phyloP scores from a whole-genome alignment of 768 basidiomycete genomes.

The Pseudohyphozyma bogoriensis region DNA sequence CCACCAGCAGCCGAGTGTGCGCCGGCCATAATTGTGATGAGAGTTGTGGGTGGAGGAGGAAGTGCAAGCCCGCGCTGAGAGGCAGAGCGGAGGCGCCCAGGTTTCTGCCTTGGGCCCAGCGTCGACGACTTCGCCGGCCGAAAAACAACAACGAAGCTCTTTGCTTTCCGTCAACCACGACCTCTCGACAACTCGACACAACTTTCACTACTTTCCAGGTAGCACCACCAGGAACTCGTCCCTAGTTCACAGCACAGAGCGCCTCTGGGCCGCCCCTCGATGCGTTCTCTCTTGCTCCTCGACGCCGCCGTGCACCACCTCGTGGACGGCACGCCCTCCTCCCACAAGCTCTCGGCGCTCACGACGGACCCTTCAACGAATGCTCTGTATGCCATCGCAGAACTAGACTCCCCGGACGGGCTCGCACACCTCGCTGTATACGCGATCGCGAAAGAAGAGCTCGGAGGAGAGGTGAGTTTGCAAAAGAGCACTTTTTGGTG shows the following conservation, averaged over 20 bases:
- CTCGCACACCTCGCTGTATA: background rate
- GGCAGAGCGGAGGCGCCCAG: background rate
- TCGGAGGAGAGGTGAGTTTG: no score
- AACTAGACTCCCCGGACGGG: background rate
- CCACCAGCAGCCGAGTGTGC: slow-evolving; percentile 18
- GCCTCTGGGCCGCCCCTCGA: background rate
- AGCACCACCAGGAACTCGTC: no score
- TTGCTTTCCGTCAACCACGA: no score
- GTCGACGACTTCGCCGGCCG: no score
- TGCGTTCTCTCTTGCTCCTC: slow-evolving; percentile 27
- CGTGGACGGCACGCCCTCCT: background rate
- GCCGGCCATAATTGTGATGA: slow-evolving; percentile 15
- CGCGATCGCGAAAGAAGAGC: background rate
- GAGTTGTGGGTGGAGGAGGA: background rate
- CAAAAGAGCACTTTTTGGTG: no score
- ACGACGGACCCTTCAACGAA: slow-evolving; percentile 10
- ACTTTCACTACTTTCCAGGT: no score
- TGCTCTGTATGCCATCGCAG: background rate
- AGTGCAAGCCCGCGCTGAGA: no score
- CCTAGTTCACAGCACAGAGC: no score
- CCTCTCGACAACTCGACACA: no score
- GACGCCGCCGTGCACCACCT: background rate
- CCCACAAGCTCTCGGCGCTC: background rate
- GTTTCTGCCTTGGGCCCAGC: no score
- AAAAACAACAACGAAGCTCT: no score